A percentile compares a stretch with the other conserved stretches of the same genome.
Conservation (phyloP, 2,329 filamentous ascomycete species). For the Fusarium musae region DNA sequence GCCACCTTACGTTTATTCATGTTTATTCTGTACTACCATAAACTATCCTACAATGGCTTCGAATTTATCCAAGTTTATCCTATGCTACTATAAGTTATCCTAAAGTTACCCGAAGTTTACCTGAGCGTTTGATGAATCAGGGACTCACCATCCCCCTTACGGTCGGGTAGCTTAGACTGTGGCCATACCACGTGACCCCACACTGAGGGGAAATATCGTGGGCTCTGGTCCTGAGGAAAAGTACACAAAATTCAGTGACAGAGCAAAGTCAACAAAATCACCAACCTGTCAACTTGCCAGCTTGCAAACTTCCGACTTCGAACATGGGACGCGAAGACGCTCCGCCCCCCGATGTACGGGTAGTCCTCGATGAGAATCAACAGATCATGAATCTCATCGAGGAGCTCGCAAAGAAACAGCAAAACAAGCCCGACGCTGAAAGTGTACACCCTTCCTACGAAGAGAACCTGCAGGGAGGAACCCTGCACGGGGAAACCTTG, state of each 20-base stretch:
- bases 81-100: not conserved
- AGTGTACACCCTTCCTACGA: too few relatives aligned
- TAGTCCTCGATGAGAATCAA: not conserved
- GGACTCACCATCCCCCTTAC: too few relatives aligned
- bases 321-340: not conserved
- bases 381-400: not conserved
- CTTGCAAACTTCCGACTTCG: too few relatives aligned
- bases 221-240: not conserved
- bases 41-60: too few relatives aligned
- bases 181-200: not conserved
- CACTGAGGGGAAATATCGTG: not conserved
- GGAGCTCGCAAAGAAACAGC: not conserved
- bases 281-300: too few relatives aligned
- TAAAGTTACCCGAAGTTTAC: too few relatives aligned
- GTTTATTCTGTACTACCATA: not conserved
- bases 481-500: too few relatives aligned
- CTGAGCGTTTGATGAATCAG: too few relatives aligned
- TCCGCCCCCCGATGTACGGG: not conserved
- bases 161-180: not conserved
- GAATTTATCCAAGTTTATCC: not conserved
- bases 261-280: not conserved
- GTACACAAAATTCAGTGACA: too few relatives aligned
- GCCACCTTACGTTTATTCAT: accelerated
- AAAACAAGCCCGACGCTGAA: not conserved
- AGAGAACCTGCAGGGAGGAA: too few relatives aligned